These are phyloP conservation scores for Rhododendron griersonianum DNA, from an alignment of 148 eudicot genomes.

Conservation along the genomic window DNA sequence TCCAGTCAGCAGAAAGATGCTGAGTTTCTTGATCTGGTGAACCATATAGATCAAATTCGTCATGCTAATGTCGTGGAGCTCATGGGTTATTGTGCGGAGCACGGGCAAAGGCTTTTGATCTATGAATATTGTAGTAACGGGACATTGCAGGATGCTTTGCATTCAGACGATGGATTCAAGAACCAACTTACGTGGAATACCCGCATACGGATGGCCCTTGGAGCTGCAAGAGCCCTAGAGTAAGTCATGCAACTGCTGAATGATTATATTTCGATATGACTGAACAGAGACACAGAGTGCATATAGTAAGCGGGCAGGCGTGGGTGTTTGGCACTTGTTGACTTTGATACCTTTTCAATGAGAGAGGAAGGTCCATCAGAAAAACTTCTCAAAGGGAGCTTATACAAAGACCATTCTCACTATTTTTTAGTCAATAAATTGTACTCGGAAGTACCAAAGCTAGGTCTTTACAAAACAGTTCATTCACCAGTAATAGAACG, in stretches of 20 bases:
- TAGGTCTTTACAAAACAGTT: conserved; percentile 7
- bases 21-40: conserved; percentile 79
- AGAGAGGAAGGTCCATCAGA: not conserved
- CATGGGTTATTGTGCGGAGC: conserved; percentile 86
- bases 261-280: not conserved
- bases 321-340: not conserved
- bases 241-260: conserved; percentile 32
- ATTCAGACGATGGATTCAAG: conserved; percentile 79
- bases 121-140: conserved; percentile 84
- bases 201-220: conserved; percentile 89
- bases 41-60: conserved; percentile 66
- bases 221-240: conserved; percentile 97
- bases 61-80: conserved; percentile 86
- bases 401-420: not conserved
- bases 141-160: conserved; percentile 75
- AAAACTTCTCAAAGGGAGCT: not conserved
- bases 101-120: conserved; percentile 77
- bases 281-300: not conserved
- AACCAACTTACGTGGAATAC: conserved; percentile 71
- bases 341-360: not conserved
- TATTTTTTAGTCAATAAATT: not conserved
- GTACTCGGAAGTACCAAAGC: not conserved
- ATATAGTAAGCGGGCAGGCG: not conserved
- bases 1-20: conserved; percentile 63
- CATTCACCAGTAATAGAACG: not conserved